Conservation (phyloP, 345 rosid species). For the Bruguiera gymnorhiza region DNA sequence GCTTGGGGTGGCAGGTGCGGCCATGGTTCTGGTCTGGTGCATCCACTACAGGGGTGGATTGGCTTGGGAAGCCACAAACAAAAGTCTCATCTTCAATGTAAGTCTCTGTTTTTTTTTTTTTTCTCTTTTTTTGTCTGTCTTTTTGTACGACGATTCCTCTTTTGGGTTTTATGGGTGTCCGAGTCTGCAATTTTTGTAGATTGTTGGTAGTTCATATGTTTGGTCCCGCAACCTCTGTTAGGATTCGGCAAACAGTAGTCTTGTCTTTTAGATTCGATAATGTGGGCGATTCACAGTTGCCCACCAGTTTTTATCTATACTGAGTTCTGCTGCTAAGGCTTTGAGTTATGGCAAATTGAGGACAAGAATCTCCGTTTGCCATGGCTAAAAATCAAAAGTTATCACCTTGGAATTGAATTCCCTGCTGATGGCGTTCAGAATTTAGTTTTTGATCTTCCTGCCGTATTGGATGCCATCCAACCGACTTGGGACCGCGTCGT, state of each 20-base stretch:
- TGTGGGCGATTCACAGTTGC: neutral
- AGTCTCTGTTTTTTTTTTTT: conserved; percentile 3
- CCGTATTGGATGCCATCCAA: neutral
- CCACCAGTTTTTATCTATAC: neutral
- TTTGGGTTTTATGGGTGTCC: neutral
- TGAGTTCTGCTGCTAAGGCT: no score
- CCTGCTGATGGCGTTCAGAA: neutral
- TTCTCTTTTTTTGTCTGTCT: neutral
- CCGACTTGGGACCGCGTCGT: neutral
- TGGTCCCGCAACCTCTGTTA: neutral
- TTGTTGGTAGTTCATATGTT: neutral
- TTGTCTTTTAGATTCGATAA: neutral
- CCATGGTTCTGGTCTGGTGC: conserved; percentile 81
- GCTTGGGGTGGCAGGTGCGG: conserved; percentile 52
- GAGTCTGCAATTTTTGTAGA: no score
- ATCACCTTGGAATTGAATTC: neutral
- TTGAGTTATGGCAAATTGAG: no score
- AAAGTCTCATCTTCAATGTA: conserved; percentile 91
- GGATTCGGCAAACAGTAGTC: neutral
- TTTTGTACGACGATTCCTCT: no score
- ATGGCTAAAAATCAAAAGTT: no score
- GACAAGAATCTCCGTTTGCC: no score
- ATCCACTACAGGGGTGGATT: conserved; percentile 71
- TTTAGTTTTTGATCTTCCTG: neutral
- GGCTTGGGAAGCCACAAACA: conserved; percentile 87